Evolutionary conservation across 163 green algal species (phyloP), one percentile per base, ranked within the genome.

Genomic region (Trebouxia gelatinosa): DNA sequence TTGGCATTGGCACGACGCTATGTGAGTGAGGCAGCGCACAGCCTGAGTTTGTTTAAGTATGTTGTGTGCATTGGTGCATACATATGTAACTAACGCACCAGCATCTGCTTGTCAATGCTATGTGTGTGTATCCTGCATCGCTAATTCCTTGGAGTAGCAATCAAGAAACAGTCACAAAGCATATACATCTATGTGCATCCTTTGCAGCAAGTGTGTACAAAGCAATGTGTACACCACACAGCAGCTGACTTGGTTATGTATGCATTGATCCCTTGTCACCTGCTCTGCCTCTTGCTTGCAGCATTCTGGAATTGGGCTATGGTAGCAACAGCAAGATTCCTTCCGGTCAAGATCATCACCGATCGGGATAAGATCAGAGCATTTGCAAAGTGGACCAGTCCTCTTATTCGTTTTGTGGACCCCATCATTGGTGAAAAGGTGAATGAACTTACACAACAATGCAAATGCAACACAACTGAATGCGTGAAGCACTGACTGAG

Each of bases 381-480:
- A 3, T 76, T 76, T 76, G 68, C 68, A 13, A 76, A 76, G 28
- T 28, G 28, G 4, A 76, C 68, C 40, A 76, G 43, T 28, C 40
- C 40, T 17, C 40, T 76, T 43, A 76, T 76, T 13, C 26, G 19
- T 0, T 26, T 61, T 31, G 31, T 76, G 16, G 68, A 76, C 68
- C 82, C 79, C 17, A 68, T 93, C 23, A 87, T 93, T 26, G 94
- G 94, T 6, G 94, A 98, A 85, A 85, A 88, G 38, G 89, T 97
- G 75, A 46, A 29, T n/a, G n/a, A n/a, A n/a, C n/a, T n/a, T n/a
- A n/a, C n/a, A n/a, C n/a, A n/a, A n/a, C n/a, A n/a, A n/a, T n/a
- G n/a, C n/a, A n/a, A n/a, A n/a, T n/a, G n/a, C n/a, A n/a, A n/a
- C n/a, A n/a, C n/a, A n/a, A n/a, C n/a, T n/a, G n/a, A n/a, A n/a